These are phyloP conservation scores for Rhodotorula diobovata DNA, from an alignment of 768 basidiomycete species.

Conservation along the genomic window DNA sequence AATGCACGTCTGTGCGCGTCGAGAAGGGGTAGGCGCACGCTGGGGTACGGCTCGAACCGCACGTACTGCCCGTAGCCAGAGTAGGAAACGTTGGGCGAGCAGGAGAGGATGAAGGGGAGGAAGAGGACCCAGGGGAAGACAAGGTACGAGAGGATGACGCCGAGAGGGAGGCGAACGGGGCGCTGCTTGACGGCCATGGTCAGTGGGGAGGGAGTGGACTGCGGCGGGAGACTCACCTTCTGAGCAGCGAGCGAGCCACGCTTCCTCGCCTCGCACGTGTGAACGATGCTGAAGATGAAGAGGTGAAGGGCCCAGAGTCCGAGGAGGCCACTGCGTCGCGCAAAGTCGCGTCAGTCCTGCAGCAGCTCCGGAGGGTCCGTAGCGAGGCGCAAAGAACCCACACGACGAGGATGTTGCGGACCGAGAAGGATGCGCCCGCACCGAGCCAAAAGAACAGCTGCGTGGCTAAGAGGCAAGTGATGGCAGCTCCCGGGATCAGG, in stretches of 20 bases:
- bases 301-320: background rate
- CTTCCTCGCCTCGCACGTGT: background rate
- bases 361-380: too few relatives aligned
- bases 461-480: too few relatives aligned
- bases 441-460: too few relatives aligned
- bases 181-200: background rate
- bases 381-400: background rate
- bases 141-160: background rate
- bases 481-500: background rate
- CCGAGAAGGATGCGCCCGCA: too few relatives aligned
- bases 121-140: background rate
- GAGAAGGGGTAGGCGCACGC: background rate
- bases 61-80: background rate
- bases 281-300: background rate
- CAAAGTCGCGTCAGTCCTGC: too few relatives aligned
- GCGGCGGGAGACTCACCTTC: background rate
- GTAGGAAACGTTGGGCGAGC: background rate
- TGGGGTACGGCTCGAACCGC: background rate
- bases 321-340: background rate
- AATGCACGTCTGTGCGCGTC: background rate
- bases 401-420: too few relatives aligned
- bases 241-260: background rate
- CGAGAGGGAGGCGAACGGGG: background rate
- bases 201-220: background rate
- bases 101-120: background rate